Percentiles rank a stretch among this genome's conserved stretches.
phyloP scores from a whole-genome alignment of 768 basidiomycete genomes.

The Pleurotus pulmonarius region DNA sequence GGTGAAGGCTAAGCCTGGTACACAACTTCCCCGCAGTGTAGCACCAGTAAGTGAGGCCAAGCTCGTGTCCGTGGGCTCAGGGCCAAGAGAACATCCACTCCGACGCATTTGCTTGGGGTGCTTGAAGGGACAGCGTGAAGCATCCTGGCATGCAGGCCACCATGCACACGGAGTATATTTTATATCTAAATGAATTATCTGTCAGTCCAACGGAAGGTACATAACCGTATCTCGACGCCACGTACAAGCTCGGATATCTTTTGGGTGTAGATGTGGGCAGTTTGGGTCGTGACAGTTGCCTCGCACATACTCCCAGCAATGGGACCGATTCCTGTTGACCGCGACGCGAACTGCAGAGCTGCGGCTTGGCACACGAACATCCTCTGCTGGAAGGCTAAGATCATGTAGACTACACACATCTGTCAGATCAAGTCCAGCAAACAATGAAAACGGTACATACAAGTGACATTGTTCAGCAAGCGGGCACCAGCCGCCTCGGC shows the following conservation, averaged over 20 bases:
- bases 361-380: background rate
- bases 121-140: slow-evolving; percentile 23
- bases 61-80: background rate
- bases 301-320: slow-evolving; percentile 36
- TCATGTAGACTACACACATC: slow-evolving; percentile 25
- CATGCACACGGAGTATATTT: slow-evolving; percentile 30
- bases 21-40: too few species aligned
- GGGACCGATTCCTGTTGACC: slow-evolving; percentile 16
- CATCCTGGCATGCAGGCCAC: slow-evolving; percentile 25
- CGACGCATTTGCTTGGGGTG: slow-evolving; percentile 11
- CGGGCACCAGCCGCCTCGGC: slow-evolving; percentile 39
- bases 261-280: slow-evolving; percentile 28
- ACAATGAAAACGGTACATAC: slow-evolving; percentile 21
- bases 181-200: slow-evolving; percentile 20
- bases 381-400: background rate
- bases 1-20: too few species aligned
- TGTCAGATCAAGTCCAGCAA: too few species aligned
- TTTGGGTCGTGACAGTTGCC: slow-evolving; percentile 22
- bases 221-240: slow-evolving; percentile 6
- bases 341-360: background rate
- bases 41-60: too few species aligned
- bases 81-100: background rate
- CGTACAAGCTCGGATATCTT: slow-evolving; percentile 27
- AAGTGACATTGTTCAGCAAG: slow-evolving; percentile 36
- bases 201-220: background rate